phyloP scores from a whole-genome alignment of 257 asterid species.

The Petrea volubilis region DNA sequence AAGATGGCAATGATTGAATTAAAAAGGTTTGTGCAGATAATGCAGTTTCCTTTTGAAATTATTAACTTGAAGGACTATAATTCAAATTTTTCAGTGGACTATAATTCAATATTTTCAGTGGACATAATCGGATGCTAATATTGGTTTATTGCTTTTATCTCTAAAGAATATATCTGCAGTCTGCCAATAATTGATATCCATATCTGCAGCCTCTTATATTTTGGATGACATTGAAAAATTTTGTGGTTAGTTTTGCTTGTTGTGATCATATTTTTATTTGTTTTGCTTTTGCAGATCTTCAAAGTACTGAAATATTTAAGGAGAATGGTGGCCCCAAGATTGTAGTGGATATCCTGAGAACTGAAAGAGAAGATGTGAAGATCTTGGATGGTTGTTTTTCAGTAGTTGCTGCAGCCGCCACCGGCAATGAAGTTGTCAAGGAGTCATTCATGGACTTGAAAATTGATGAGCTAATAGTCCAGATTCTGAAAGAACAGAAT shows the following conservation, averaged over 20 bases:
- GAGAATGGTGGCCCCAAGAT: constrained; percentile 68
- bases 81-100: too few species aligned
- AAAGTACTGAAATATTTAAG: constrained; percentile 69
- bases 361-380: constrained; percentile 47
- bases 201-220: neutral
- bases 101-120: neutral
- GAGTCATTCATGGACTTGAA: constrained; percentile 83
- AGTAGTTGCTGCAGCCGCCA: constrained; percentile 85
- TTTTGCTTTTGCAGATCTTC: constrained; percentile 66
- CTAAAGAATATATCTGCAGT: neutral
- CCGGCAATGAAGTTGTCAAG: constrained; percentile 90
- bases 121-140: neutral
- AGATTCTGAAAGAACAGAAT: constrained; percentile 55
- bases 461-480: constrained; percentile 69
- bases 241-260: neutral
- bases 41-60: neutral
- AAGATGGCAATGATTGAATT: neutral
- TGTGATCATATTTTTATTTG: neutral
- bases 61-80: neutral
- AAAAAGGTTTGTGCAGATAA: constrained; percentile 1
- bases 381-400: constrained; percentile 70
- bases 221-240: neutral
- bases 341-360: constrained; percentile 49
- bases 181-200: neutral
- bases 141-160: neutral